Evolutionary conservation across 2,329 filamentous ascomycete genomes (phyloP).

Genomic region (Colletotrichum agaves): DNA sequence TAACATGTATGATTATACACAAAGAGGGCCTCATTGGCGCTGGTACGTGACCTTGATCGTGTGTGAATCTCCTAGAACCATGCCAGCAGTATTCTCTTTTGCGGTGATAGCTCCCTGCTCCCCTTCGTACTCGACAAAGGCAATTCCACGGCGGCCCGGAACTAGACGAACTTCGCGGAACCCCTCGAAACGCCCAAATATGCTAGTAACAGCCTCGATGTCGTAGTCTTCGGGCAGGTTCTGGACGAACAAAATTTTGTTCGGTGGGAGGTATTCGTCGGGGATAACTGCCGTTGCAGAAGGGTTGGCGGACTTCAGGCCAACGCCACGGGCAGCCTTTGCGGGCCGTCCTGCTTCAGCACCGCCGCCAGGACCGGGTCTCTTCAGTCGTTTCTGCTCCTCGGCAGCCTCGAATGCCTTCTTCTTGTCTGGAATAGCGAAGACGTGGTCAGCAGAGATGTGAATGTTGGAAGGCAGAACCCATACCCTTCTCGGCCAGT

Average conservation of each 20-base stretch:
- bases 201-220: constrained; percentile 78
- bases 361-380: constrained; percentile 56
- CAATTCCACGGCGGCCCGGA: constrained; percentile 86
- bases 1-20: too few relatives aligned
- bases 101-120: constrained; percentile 91
- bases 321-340: constrained; percentile 76
- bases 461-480: not conserved
- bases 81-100: constrained; percentile 91
- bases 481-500: constrained; percentile 86
- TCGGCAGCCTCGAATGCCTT: constrained; percentile 85
- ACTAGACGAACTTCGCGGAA: constrained; percentile 94
- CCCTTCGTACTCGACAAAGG: constrained; percentile 95
- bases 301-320: constrained; percentile 80
- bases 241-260: constrained; percentile 95
- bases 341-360: constrained; percentile 67
- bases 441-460: not conserved
- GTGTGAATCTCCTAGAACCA: constrained; percentile 76
- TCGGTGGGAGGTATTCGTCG: constrained; percentile 97
- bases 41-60: constrained; percentile 97
- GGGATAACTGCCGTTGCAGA: constrained; percentile 79
- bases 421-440: constrained; percentile 67
- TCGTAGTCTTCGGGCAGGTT: constrained; percentile 90
- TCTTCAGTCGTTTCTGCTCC: constrained; percentile 80
- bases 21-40: constrained; percentile 69
- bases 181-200: constrained; percentile 91